Base-by-base conservation (phyloP, 257 asterid genomes). In the Solanum habrochaites region DNA sequence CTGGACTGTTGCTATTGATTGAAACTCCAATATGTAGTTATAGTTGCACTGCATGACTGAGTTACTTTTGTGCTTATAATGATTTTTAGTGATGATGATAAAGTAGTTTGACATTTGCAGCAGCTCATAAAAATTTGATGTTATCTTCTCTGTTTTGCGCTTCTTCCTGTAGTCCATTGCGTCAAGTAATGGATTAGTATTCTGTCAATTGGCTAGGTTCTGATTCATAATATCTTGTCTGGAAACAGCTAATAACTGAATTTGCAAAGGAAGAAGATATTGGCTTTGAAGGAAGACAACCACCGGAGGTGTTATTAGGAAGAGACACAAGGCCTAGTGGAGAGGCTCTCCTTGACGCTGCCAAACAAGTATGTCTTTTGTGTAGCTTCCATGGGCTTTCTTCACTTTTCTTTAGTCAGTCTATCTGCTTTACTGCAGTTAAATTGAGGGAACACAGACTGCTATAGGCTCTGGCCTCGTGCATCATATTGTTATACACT, bases 261-360 rank as follows among this genome's bases (percentile, higher is more conserved):
- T 97, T 95, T 88, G 87, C 86, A 52, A 91, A 91, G 91, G 90
- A 91, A 91, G 96, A 92, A 89, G 90, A 89, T 21, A 94, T 97
- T 87, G 71, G 84, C 70, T 92, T 97, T 67, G 96, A 91, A 60
- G 95, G 90, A 90, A 90, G 83, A 90, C 86, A 87, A 49, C 47
- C 87, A 69, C 92, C 93, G 0, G 92, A 90, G 86, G 95, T 97
- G 52, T 87, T 94, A 69, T 78, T 97, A 89, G 99, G 97, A 89
- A 93, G 98, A 91, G 99, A 95, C 89, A 95, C 98, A 27, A 92
- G 99, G 90, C 99, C 99, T 86, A 97, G 99, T 47, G 99, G 99
- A 85, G 87, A 43, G 88, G 82, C 91, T 87, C 98, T 97, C 84
- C 88, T 93, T 82, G 94, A 94, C 82, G 98, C 96, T 45, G 96